Evolutionary conservation across 192 early-diverging fungal species (phyloP).

Genomic region (Physocladia obscura): DNA sequence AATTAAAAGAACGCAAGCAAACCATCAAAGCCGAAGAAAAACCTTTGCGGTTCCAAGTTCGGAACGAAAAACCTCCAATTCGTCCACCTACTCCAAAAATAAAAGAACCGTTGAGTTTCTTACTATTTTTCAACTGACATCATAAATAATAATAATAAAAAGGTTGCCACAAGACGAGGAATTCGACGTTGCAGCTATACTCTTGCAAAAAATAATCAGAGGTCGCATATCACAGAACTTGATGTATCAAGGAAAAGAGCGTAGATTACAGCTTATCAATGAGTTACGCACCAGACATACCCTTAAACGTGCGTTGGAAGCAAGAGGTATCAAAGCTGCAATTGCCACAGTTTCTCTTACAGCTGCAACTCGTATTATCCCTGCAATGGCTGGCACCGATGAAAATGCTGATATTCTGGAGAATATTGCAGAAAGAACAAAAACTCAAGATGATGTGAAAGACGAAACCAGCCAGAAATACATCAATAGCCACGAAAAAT

Average conservation of each 20-base stretch:
- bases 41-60: constrained; percentile 47
- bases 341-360: too few species aligned
- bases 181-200: constrained; percentile 48
- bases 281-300: constrained; percentile 55
- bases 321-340: neutral
- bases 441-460: too few species aligned
- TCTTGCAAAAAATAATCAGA: constrained; percentile 56
- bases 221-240: constrained; percentile 56
- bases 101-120: constrained; percentile 34
- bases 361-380: too few species aligned
- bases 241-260: constrained; percentile 60
- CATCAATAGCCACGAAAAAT: too few species aligned
- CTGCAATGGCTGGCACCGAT: too few species aligned
- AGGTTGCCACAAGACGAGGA: constrained; percentile 49
- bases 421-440: neutral
- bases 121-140: neutral
- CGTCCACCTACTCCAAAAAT: constrained; percentile 53
- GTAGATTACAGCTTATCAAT: constrained; percentile 52
- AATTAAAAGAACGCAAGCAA: constrained; percentile 46
- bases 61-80: constrained; percentile 53
- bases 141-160: too few species aligned
- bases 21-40: constrained; percentile 21
- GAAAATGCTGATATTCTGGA: neutral
- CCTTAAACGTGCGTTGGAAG: constrained; percentile 30
- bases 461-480: too few species aligned